Evolutionary conservation across 148 eudicot species (phyloP), one percentile per base, ranked within the genome.

Genomic region (Gaultheria prostrata): DNA sequence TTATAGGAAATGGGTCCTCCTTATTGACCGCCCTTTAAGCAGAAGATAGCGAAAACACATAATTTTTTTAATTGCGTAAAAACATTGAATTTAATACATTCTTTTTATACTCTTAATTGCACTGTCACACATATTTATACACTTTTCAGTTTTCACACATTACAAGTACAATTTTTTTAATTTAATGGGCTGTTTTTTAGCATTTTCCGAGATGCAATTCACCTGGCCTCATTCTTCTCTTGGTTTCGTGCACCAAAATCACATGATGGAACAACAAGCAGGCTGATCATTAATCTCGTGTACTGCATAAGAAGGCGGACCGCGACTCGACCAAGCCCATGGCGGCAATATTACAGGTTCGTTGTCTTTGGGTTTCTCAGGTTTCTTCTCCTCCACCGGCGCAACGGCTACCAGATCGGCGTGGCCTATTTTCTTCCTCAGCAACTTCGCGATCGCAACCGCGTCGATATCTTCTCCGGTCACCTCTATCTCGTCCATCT

Each of bases 401-500:
- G 70, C 76, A 1, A 80, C 84, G 56, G 79, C 59, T 17, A 86
- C 24, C 45, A 86, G 13, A 3, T 80, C 88, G 0, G 79, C 65
- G 4, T 7, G 28, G 3, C 84, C 86, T 53, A 86, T 1, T 0
- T 70, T 83, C 75, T 86, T 86, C 79, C 84, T 86, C 17, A 86
- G 51, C 78, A 17, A 30, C 10, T 0, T 69, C 2, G 84, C 45
- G 0, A 86, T 81, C 17, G 4, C 33, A 0, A 76, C 82, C 8
- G 84, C 43, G 35, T 86, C 88, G 18, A 86, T 74, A 0, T 67
- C 39, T 0, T 30, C 20, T 67, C 72, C 72, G 8, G 17, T 67
- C 4, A 67, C 20, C 39, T 8, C 76, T 32, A 82, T 46, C 72
- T 85, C 59, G 70, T 87, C 61, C 43, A 50, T 85, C 6, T 28